Base-by-base conservation (phyloP, 805 yeast genomes). In the Pichia occidentalis region DNA sequence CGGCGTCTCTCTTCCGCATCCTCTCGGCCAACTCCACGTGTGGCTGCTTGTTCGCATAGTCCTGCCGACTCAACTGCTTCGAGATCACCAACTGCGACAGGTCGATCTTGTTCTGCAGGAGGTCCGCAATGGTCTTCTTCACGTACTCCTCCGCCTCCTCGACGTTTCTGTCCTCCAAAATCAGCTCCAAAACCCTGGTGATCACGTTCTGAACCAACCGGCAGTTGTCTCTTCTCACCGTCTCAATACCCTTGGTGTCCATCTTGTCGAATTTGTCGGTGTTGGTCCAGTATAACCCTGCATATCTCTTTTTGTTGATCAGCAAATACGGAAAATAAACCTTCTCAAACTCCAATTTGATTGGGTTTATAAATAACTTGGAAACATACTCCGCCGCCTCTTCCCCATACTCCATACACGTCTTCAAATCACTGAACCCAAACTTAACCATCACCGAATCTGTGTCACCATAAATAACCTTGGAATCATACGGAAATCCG, bases 381-480 rank as follows among this genome's bases (percentile, higher is more conserved):
- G 97, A 87, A 2, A 92, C 97, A 44, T 61, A 76, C 7, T 68
- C 83, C 0, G 99, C 99, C 0, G 97, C 98, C 52, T 90, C 95
- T 51, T 87, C 83, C 5, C 98, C 99, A 39, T 87, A 56, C 37
- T 73, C 70, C 98, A 92, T 94, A 48, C 95, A 85, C 22, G 82
- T 82, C 39, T 70, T 78, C 45, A 90, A 59, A 53, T 86, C 95
- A 8, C 68, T 65, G 23, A 78, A 75, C 2, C 99, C 99, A 65
- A 92, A 92, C 56, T 86, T 88, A 30, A 92, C 96, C 98, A 92
- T 94, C 13, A 92, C 99, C 7, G 98, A 94, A 71, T 92, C 99
- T 0, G 99, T 92, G 61, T 92, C 99, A 68, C 99, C 99, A 57
- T 92, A 92, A 28, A 92, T 81, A 44, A 92, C 98, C 48, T 81